Conservation (phyloP, 2,329 filamentous ascomycete species). For the Verticillium longisporum region DNA sequence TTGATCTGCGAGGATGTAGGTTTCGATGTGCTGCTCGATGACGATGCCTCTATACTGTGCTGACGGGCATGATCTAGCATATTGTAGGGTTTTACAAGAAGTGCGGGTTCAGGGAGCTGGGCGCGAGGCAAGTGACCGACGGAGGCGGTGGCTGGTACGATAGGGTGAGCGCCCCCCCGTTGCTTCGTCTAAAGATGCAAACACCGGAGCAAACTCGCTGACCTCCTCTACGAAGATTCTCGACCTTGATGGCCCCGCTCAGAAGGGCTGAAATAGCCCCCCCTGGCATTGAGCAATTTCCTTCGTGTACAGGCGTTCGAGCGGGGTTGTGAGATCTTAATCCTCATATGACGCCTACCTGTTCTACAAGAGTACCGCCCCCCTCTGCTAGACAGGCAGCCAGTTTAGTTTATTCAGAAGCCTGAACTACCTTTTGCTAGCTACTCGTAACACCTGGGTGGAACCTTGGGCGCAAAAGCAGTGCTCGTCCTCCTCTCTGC, state of each 20-base stretch:
- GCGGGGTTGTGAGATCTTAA: neutral
- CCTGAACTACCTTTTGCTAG: no score
- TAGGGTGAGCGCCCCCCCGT: constrained; percentile 54
- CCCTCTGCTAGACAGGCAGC: neutral
- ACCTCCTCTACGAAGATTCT: constrained; percentile 13
- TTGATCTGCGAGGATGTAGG: constrained; percentile 68
- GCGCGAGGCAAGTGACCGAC: constrained; percentile 63
- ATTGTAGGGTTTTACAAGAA: constrained; percentile 69
- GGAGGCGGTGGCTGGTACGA: constrained; percentile 77
- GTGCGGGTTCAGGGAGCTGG: constrained; percentile 65
- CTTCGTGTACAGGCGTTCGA: neutral
- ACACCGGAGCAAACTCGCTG: neutral
- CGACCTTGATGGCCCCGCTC: constrained; percentile 14
- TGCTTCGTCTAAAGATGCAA: neutral
- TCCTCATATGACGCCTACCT: neutral
- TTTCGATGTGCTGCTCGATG: constrained; percentile 2
- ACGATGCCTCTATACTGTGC: neutral
- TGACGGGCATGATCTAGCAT: constrained; percentile 30
- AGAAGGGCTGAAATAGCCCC: constrained; percentile 4
- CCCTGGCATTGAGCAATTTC: neutral
- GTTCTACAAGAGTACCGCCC: neutral
- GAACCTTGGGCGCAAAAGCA: neutral
- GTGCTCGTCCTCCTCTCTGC: neutral
- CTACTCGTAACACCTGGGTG: neutral
- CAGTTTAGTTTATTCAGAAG: neutral